Conservation (phyloP, 331 rosid genomes). For the Pyrus hybrid region DNA sequence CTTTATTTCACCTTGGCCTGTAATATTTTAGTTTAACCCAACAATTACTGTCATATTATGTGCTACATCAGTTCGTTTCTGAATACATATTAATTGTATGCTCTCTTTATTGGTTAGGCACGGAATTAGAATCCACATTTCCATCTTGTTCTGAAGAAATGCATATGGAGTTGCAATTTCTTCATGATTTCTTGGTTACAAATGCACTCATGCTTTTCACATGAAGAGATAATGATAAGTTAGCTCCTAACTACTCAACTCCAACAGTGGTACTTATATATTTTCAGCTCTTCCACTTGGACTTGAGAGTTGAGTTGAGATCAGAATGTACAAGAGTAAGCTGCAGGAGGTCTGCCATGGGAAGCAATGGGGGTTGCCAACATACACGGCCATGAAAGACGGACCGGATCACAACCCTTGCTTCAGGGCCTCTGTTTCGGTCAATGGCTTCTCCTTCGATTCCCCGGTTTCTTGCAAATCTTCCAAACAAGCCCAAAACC, state of each 20-base stretch:
- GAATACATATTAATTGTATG: too few relatives aligned
- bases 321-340: slow-evolving; percentile 49
- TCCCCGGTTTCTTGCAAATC: slow-evolving; percentile 22
- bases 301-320: background rate
- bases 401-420: slow-evolving; percentile 52
- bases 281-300: background rate
- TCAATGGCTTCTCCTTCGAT: slow-evolving; percentile 40
- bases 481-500: slow-evolving; percentile 48
- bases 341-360: slow-evolving; percentile 60
- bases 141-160: too few relatives aligned
- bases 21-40: too few relatives aligned
- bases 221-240: background rate
- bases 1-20: too few relatives aligned
- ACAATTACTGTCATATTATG: too few relatives aligned
- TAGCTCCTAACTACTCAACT: background rate
- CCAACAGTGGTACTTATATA: background rate
- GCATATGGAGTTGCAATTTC: background rate
- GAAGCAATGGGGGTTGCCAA: slow-evolving; percentile 41
- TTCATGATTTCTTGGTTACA: background rate
- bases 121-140: too few relatives aligned
- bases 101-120: too few relatives aligned
- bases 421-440: slow-evolving; percentile 41
- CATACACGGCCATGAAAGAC: slow-evolving; percentile 32
- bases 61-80: too few relatives aligned
- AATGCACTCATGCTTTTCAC: background rate